Evolutionary conservation across 768 basidiomycete genomes (phyloP), one percentile per base, ranked within the genome.

Genomic region (Chalciporus pseudorubinellus): DNA sequence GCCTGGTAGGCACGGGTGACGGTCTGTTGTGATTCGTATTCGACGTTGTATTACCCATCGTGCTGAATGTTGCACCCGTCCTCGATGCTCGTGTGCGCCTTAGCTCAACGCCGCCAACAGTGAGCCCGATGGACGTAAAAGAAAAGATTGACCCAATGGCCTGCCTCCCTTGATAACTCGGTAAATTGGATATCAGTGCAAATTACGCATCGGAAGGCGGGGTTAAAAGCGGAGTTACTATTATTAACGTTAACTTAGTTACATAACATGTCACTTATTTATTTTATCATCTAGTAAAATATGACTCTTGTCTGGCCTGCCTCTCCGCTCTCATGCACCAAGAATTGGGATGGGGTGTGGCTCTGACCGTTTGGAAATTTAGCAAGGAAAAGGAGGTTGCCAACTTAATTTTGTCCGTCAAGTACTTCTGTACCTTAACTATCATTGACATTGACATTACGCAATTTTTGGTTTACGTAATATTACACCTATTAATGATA

Each of bases 1-100:
- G 66, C 45, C 51, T 62, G 26, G 52, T 47, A 40, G 57, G 48
- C 29, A 55, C 56, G 46, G 65, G 47, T 6, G 68, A 64, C 22
- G 61, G 61, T 52, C 68, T 56, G 43, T 56, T 62, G 22, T 64
- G 68, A 51, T 51, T 70, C 16, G 61, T 46, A 44, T 68, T 66
- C 28, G 68, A 69, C 33, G 69, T 56, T 29, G 68, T 65, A 46
- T 69, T 69, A 20, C 68, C 68, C 68, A 69, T 69, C 65, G 68
- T 55, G 51, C 44, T 44, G 55, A 57, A 59, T 55, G 58, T 58
- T 51, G 53, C 52, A 42, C 39, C 43, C 51, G 67, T 50, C 45
- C 40, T 51, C 51, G 28, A 53, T 42, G 51, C 44, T 46, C 42
- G 48, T 55, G 54, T 28, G 21, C 47, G 29, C 38, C 45, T 55